Evolutionary conservation across 2,329 filamentous ascomycete genomes (phyloP), one percentile per base, ranked within the genome.

Genomic region (Fonsecaea multimorphosa): DNA sequence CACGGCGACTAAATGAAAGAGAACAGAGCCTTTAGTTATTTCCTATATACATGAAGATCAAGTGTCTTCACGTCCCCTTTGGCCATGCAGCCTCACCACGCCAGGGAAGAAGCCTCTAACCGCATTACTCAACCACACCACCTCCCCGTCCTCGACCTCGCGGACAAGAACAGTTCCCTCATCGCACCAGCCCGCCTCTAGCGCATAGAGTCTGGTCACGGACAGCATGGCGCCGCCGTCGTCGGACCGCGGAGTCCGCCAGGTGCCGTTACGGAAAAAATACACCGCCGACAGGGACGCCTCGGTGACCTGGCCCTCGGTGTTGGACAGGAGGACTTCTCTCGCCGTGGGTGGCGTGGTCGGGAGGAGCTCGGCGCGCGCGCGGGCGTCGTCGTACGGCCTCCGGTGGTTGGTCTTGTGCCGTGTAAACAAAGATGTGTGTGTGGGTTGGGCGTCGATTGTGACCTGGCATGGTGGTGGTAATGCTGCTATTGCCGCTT

Each of bases 51-150:
- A n/a, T n/a, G 5, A 36, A 3, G 1, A 1, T 27, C 54, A 57
- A 6, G 12, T 24, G 7, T 27, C 19, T 27, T 8, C 32, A 1
- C 19, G 53, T 34, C 11, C 29, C 7, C 9, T 12, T 27, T 27
- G 16, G 19, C 34, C 12, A 46, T 11, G 22, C 11, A 12, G 32
- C 51, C 12, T 54, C 34, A 57, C 54, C 34, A 57, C 54, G 22
- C 61, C 65, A 9, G 24, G 31, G 34, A 67, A 81, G 71, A 96
- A 97, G 0, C 94, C 94, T 69, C 90, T 85, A 1, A 94, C 90
- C 0, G 91, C 93, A 76, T 94, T 97, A 76, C 93, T 97, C 60
- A 97, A 79, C 91, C 92, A 96, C 68, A 93, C 90, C 60, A 89
- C 84, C 76, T 97, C 93, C 0, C 89, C 91, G 6, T 87, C 87